Conservation (phyloP, 805 yeast species). For the Teunomyces atbi region DNA sequence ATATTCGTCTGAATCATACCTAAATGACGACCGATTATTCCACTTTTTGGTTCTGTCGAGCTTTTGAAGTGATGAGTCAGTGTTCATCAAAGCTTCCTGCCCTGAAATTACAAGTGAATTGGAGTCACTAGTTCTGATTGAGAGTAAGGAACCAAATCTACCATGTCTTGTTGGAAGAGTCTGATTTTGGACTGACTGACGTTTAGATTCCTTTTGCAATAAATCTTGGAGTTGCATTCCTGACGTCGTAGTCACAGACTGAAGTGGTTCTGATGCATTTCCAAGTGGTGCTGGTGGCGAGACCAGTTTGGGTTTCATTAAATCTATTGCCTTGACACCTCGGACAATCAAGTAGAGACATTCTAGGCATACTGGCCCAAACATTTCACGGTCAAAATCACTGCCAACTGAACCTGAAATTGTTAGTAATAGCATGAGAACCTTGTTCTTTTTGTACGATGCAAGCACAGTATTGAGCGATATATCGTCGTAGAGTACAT, state of each 20-base stretch:
- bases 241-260: slow-evolving; percentile 25
- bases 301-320: not conserved
- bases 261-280: slow-evolving; percentile 10
- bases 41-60: slow-evolving; percentile 71
- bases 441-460: slow-evolving; percentile 67
- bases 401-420: slow-evolving; percentile 61
- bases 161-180: slow-evolving; percentile 75
- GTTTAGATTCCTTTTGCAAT: slow-evolving; percentile 57
- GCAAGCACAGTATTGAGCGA: slow-evolving; percentile 55
- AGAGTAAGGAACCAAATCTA: slow-evolving; percentile 82
- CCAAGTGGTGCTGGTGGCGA: not conserved
- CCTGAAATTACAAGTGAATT: slow-evolving; percentile 68
- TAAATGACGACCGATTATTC: slow-evolving; percentile 43
- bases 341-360: slow-evolving; percentile 61
- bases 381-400: slow-evolving; percentile 60
- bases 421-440: slow-evolving; percentile 69
- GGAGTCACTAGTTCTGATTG: slow-evolving; percentile 63
- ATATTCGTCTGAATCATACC: slow-evolving; percentile 42
- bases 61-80: slow-evolving; percentile 54
- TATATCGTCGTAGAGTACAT: slow-evolving; percentile 64
- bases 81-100: slow-evolving; percentile 56
- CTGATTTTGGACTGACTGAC: slow-evolving; percentile 48
- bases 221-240: slow-evolving; percentile 49
- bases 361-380: slow-evolving; percentile 67
- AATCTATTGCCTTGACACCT: slow-evolving; percentile 29